Percentiles rank a stretch among this genome's conserved stretches.
phyloP scores from a whole-genome alignment of 73 alveolate genomes.

The Halteria grandinella region DNA sequence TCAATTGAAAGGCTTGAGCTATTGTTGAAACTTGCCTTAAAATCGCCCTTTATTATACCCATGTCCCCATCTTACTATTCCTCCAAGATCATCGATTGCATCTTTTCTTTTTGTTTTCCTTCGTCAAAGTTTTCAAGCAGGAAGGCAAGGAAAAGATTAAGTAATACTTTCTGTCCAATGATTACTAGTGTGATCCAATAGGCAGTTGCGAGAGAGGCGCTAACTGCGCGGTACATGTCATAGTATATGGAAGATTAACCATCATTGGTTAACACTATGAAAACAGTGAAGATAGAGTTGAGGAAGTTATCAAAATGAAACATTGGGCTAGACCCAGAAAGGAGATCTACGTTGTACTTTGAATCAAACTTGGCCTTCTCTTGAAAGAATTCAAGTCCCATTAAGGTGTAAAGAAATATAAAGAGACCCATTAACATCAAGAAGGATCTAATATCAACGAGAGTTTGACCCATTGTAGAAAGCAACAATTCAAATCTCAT shows the following conservation, averaged over 20 bases:
- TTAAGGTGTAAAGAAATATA: conserved; percentile 48
- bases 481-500: conserved; percentile 30
- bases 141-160: conserved; percentile 63
- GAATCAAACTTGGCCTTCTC: neutral
- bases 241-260: conserved; percentile 44
- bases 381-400: conserved; percentile 61
- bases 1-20: too few species aligned
- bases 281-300: conserved; percentile 36
- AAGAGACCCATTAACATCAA: conserved; percentile 36
- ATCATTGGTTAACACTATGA: conserved; percentile 47
- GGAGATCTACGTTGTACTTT: neutral
- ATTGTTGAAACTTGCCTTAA: too few species aligned
- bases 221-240: conserved; percentile 14
- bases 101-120: conserved; percentile 2
- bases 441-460: conserved; percentile 52
- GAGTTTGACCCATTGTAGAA: conserved; percentile 28
- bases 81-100: too few species aligned
- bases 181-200: conserved; percentile 52
- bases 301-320: conserved; percentile 57
- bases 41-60: too few species aligned
- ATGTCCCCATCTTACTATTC: too few species aligned
- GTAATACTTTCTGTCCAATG: conserved; percentile 49
- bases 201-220: conserved; percentile 19
- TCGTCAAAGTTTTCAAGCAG: conserved; percentile 62
- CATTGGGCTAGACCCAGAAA: conserved; percentile 20